A percentile compares a stretch with the other conserved stretches of the same genome.
phyloP scores from a whole-genome alignment of 2,329 filamentous ascomycete species.

The Ascochyta lentis region DNA sequence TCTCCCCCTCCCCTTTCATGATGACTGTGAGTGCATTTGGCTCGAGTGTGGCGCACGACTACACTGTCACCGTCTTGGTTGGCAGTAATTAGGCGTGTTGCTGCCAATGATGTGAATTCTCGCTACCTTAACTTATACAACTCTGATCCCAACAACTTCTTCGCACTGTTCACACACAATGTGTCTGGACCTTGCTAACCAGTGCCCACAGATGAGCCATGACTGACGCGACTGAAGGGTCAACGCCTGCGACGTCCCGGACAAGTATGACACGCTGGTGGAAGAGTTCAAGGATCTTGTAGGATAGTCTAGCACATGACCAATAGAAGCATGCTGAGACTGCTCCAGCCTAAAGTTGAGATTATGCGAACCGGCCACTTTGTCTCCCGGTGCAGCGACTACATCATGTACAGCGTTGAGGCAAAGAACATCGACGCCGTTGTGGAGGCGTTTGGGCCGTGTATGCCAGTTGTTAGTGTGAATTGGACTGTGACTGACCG shows the following conservation, averaged over 20 bases:
- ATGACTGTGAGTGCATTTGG: conserved; percentile 99
- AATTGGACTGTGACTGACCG: conserved; percentile 15
- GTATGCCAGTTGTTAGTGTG: conserved; percentile 62
- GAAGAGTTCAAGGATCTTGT: conserved; percentile 87
- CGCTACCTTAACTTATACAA: conserved; percentile 89
- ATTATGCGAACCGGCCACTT: conserved; percentile 94
- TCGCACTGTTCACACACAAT: conserved; percentile 27
- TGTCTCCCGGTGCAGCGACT: conserved; percentile 95
- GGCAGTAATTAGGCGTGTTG: conserved; percentile 60
- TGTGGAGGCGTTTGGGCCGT: conserved; percentile 88
- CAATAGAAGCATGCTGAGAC: conserved; percentile 52
- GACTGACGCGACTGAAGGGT: conserved; percentile 66
- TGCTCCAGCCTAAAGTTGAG: conserved; percentile 74
- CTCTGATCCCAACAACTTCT: conserved; percentile 71
- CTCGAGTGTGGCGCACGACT: conserved; percentile 86
- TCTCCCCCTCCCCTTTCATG: conserved; percentile 60
- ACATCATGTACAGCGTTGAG: conserved; percentile 98
- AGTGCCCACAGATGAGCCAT: conserved; percentile 38
- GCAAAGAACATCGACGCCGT: conserved; percentile 87
- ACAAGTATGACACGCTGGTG: conserved; percentile 81
- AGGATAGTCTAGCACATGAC: conserved; percentile 61
- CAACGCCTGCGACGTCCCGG: conserved; percentile 90
- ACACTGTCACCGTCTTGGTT: conserved; percentile 78
- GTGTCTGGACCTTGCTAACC: conserved; percentile 39
- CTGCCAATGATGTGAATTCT: conserved; percentile 98